Evolutionary conservation across 2,329 filamentous ascomycete genomes (phyloP), one percentile per base, ranked within the genome.

Genomic region (Cercospora nicotianae): DNA sequence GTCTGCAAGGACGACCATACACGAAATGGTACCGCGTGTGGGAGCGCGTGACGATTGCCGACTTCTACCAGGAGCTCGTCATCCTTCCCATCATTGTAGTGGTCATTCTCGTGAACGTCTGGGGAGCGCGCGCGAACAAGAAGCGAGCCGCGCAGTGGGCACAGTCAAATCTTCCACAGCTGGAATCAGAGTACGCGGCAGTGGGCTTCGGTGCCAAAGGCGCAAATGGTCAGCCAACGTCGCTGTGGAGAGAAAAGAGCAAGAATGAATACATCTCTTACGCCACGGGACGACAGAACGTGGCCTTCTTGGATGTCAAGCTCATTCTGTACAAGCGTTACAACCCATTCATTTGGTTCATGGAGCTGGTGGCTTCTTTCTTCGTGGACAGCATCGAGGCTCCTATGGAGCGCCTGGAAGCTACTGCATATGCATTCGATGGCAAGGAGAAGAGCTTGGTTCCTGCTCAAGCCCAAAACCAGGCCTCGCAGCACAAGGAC

Each of bases 11-110:
- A 79, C 85, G 67, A 28, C 91, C 92, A 13, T 97, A 91, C 80
- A 97, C 93, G 62, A 93, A 92, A 84, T 99, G 95, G 95, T 99
- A 98, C 83, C 93, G 93, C 66, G 85, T 98, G 69, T 95, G 96
- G 86, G 94, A 98, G 86, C 93, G 95, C 77, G 89, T 94, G 76
- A 89, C 89, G 28, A 83, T 90, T 68, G 86, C 85, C 76, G 95
- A 99, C 80, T 99, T 99, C 86, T 89, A 89, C 81, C 87, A 90
- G 75, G 95, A 99, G 83, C 90, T 91, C 68, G 83, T 93, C 79
- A 91, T 99, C 75, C 82, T 97, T 68, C 86, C 87, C 36, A 84
- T 93, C 76, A 87, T 97, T 74, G 77, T 89, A 64, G 72, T 96
- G 63, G 87, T 97, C 72, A 84, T 97, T 72, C 78, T 89, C 51